These are phyloP conservation scores for Sequoia sempervirens DNA, from an alignment of 75 land plant genomes.

Conservation along the genomic window DNA sequence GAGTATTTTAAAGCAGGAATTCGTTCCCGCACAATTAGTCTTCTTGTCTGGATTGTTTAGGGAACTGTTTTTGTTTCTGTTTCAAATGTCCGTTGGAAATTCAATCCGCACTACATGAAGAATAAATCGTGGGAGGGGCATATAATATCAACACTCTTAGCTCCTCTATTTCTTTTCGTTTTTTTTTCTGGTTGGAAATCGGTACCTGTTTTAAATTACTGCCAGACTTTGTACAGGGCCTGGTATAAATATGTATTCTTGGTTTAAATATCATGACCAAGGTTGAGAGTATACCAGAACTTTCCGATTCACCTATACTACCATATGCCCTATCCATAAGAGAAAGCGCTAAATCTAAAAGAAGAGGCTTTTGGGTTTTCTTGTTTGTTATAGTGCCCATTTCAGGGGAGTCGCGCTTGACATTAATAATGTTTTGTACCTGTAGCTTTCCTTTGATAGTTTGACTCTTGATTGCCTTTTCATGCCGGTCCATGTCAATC, in stretches of 20 bases:
- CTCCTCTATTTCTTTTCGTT: background rate
- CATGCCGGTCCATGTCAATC: background rate
- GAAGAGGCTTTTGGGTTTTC: background rate
- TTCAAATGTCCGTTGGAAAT: background rate
- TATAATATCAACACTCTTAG: background rate
- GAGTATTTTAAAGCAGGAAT: background rate
- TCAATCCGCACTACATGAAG: background rate
- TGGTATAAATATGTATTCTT: background rate
- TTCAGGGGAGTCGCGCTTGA: too few species aligned
- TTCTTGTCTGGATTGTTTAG: background rate
- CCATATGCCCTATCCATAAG: background rate
- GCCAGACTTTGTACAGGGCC: too few species aligned
- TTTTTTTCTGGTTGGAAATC: too few species aligned
- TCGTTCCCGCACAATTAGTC: background rate
- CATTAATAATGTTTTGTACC: too few species aligned
- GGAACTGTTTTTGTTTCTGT: background rate
- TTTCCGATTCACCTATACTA: background rate
- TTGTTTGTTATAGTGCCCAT: too few species aligned
- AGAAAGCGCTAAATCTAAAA: background rate
- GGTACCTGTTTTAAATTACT: too few species aligned
- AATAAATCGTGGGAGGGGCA: background rate
- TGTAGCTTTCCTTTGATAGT: background rate
- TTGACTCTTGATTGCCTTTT: background rate
- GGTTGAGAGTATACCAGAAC: background rate
- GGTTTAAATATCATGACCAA: background rate